A percentile compares a stretch with the other conserved stretches of the same genome.
Evolutionary conservation across 1,284 basidiomycete species (phyloP).

Genomic region (Macrocystidia cucumis): DNA sequence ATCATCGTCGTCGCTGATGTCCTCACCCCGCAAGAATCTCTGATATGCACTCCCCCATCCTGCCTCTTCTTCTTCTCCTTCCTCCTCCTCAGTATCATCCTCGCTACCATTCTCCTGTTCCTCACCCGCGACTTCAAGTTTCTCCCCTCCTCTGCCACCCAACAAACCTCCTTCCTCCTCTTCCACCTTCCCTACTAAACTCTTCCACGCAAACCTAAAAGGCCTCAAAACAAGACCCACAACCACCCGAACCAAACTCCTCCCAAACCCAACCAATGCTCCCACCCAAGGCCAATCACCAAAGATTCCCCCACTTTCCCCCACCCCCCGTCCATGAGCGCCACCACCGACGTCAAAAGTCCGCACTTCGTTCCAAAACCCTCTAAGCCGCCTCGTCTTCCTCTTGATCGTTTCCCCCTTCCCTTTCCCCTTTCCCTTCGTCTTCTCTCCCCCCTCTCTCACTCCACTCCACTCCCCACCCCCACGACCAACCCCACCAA

Average conservation of each 20-base stretch:
- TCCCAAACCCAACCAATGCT: conserved; percentile 19
- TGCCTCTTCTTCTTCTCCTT: conserved; percentile 16
- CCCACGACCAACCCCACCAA: neutral
- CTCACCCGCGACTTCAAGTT: conserved; percentile 2
- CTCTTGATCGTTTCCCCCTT: conserved; percentile 9
- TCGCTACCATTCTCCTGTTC: conserved; percentile 7
- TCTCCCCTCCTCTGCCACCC: conserved; percentile 6
- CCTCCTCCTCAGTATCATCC: conserved; percentile 9
- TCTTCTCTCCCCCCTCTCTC: conserved; percentile 8
- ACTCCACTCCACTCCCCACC: conserved; percentile 9
- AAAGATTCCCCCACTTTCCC: conserved; percentile 18
- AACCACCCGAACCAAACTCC: conserved; percentile 8
- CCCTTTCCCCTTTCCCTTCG: conserved; percentile 7
- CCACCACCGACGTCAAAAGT: conserved; percentile 27
- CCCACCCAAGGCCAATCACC: conserved; percentile 8
- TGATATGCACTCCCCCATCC: conserved; percentile 32
- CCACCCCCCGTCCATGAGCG: conserved; percentile 19
- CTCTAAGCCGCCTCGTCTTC: conserved; percentile 15
- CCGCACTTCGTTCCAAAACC: conserved; percentile 43
- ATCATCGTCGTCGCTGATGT: conserved; percentile 41
- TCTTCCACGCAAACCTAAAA: conserved; percentile 4
- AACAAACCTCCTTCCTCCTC: conserved; percentile 9
- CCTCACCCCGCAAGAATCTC: conserved; percentile 56
- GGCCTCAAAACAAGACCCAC: conserved; percentile 2
- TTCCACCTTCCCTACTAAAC: conserved; percentile 9